Conservation (phyloP, 2,329 filamentous ascomycete genomes). For the Elsinoe batatas region DNA sequence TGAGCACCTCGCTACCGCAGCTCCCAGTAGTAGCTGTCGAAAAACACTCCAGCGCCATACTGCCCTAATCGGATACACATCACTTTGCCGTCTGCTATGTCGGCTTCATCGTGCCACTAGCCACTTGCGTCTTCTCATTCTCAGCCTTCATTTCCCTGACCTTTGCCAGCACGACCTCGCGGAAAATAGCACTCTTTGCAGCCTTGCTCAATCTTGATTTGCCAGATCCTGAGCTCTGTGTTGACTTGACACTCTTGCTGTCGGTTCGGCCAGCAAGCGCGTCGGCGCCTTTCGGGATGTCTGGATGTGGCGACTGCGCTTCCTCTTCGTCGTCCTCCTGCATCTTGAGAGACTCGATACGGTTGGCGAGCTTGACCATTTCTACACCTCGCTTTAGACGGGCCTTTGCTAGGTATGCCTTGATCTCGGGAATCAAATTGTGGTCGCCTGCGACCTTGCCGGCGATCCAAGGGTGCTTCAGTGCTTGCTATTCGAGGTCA, state of each 20-base stretch:
- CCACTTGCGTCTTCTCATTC: slow-evolving; percentile 46
- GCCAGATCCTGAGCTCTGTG: slow-evolving; percentile 21
- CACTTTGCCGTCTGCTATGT: slow-evolving; percentile 11
- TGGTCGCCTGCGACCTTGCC: slow-evolving; percentile 88
- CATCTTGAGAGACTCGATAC: slow-evolving; percentile 88
- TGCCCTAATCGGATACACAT: background rate
- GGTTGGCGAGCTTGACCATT: slow-evolving; percentile 89
- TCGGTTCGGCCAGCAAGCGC: slow-evolving; percentile 43
- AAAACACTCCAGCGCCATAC: background rate
- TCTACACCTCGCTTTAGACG: slow-evolving; percentile 90
- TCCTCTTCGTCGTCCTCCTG: slow-evolving; percentile 77
- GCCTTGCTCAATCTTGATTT: slow-evolving; percentile 48
- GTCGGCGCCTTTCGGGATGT: slow-evolving; percentile 53
- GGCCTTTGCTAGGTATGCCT: slow-evolving; percentile 82
- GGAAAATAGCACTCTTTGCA: slow-evolving; percentile 69
- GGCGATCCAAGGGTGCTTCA: slow-evolving; percentile 79
- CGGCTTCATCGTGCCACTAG: slow-evolving; percentile 8
- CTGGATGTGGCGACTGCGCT: slow-evolving; percentile 31
- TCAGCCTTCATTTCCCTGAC: slow-evolving; percentile 84
- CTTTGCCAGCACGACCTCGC: slow-evolving; percentile 88
- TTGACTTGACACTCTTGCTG: slow-evolving; percentile 20
- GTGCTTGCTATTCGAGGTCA: slow-evolving; percentile 49
- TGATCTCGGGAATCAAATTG: slow-evolving; percentile 95
- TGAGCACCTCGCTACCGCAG: background rate
- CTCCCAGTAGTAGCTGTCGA: background rate